Evolutionary conservation across 352 stramenopile genomes (phyloP).

Genomic region (Globisporangium middletonii): DNA sequence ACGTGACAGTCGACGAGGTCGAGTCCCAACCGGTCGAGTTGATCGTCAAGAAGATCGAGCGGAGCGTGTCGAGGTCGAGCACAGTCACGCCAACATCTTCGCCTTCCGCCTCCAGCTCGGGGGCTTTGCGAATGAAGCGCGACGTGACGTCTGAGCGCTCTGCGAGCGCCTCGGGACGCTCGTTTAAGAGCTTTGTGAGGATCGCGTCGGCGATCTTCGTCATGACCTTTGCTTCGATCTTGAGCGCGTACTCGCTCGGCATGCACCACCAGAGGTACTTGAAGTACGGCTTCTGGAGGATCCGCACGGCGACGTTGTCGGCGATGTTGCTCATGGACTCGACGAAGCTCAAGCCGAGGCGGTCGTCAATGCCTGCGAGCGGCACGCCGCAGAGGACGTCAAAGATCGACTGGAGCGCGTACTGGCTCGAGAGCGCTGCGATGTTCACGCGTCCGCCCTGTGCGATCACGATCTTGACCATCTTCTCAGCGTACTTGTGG

Average conservation of each 20-base stretch:
- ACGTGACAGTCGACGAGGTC: conserved; percentile 3
- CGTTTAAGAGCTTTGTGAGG: conserved; percentile 22
- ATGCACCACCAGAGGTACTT: conserved; percentile 52
- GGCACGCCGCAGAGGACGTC: conserved; percentile 45
- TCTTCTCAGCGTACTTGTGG: conserved; percentile 29
- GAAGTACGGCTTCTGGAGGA: conserved; percentile 61
- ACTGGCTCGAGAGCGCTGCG: conserved; percentile 33
- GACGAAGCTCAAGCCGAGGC: conserved; percentile 24
- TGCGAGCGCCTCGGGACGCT: conserved; percentile 22
- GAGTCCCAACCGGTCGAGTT: conserved; percentile 21
- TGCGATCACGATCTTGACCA: conserved; percentile 9
- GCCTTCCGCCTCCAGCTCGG: conserved; percentile 9
- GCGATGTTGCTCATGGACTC: conserved; percentile 44
- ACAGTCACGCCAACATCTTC: background rate
- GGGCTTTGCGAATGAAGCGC: conserved; percentile 47
- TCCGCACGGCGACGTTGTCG: conserved; percentile 27
- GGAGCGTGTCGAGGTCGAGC: conserved; percentile 27
- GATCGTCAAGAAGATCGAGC: conserved; percentile 70
- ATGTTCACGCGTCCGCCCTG: conserved; percentile 27
- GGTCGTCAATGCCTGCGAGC: conserved; percentile 23
- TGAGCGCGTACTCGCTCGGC: conserved; percentile 44
- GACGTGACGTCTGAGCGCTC: conserved; percentile 40
- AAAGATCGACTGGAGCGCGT: conserved; percentile 49
- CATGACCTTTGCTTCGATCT: conserved; percentile 17
- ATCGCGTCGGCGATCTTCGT: conserved; percentile 33